A percentile compares a stretch with the other conserved stretches of the same genome.
Conservation (phyloP, 164 flowering plant genomes). For the Aristolochia californica region DNA sequence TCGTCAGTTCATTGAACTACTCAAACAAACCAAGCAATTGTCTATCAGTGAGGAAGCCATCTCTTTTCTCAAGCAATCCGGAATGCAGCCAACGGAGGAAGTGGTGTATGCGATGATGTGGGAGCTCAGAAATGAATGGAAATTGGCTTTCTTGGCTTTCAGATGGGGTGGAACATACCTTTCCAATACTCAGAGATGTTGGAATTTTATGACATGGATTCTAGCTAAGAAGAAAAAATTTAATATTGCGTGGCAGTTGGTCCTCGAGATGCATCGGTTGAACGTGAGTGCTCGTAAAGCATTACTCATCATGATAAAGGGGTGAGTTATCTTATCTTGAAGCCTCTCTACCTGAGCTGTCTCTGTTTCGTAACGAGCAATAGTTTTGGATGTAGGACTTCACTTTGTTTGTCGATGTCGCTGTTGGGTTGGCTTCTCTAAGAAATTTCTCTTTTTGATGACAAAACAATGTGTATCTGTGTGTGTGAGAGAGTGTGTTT, state of each 20-base stretch:
- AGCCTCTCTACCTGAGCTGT: background rate
- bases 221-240: constrained; percentile 59
- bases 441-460: background rate
- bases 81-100: constrained; percentile 24
- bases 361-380: background rate
- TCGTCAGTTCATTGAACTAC: constrained; percentile 20
- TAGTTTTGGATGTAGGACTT: background rate
- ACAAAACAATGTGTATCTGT: background rate
- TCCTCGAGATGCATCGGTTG: constrained; percentile 35
- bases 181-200: constrained; percentile 21
- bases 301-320: constrained; percentile 61
- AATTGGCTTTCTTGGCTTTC: constrained; percentile 57
- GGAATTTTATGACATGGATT: constrained; percentile 65
- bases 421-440: background rate
- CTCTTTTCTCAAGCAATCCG: constrained; percentile 35
- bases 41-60: constrained; percentile 38
- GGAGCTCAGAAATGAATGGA: constrained; percentile 63
- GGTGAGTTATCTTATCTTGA: constrained; percentile 27
- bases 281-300: constrained; percentile 31
- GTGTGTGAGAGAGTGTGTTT: background rate
- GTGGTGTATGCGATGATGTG: constrained; percentile 45
- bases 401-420: background rate
- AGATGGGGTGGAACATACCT: constrained; percentile 54
- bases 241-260: constrained; percentile 62
- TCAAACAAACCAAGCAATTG: constrained; percentile 21